Evolutionary conservation across 352 stramenopile genomes (phyloP), one percentile per base, ranked within the genome.

Genomic region (Phytophthora quininea): DNA sequence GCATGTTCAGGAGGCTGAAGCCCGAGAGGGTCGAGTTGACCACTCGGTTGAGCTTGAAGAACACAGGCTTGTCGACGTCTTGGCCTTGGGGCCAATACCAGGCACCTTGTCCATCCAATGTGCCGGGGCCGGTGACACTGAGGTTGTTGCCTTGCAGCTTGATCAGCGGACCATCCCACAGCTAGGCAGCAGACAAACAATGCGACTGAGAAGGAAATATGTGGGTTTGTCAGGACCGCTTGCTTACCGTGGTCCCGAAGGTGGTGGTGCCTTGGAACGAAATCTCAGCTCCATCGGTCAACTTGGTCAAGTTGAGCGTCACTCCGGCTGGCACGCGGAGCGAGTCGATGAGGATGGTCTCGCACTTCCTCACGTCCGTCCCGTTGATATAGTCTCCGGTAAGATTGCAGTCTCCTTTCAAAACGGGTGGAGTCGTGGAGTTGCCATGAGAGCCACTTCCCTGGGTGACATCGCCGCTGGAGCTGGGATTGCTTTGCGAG

Each of bases 31-130:
- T n/a, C n/a, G n/a, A n/a, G n/a, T n/a, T n/a, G n/a, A n/a, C n/a
- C n/a, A n/a, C n/a, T n/a, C n/a, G n/a, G n/a, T n/a, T n/a, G n/a
- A n/a, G n/a, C n/a, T n/a, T n/a, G n/a, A n/a, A n/a, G n/a, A n/a
- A 67, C 10, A 67, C 59, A 4, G 50, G 59, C 19, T 42, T 52
- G 19, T 43, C 64, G 45, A 76, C 52, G 8, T 54, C 62, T 33
- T 67, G 53, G 1, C 62, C 64, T 15, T 80, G 58, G 1, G 64
- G 53, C 69, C 73, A 80, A 47, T 80, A 80, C 68, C 63, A 75
- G 2, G 53, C 48, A n/a, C 73, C 69, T 33, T 80, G 64, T 15
- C 69, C 73, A 30, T 80, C 73, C 2, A 80, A 62, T 4, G 62
- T 74, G 4, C 73, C 73, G 3, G 68, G 30, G 19, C 73, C 73